A percentile compares a stretch with the other conserved stretches of the same genome.
Conservation (phyloP, 192 early-diverging fungal genomes). For the Backusella australiensis region DNA sequence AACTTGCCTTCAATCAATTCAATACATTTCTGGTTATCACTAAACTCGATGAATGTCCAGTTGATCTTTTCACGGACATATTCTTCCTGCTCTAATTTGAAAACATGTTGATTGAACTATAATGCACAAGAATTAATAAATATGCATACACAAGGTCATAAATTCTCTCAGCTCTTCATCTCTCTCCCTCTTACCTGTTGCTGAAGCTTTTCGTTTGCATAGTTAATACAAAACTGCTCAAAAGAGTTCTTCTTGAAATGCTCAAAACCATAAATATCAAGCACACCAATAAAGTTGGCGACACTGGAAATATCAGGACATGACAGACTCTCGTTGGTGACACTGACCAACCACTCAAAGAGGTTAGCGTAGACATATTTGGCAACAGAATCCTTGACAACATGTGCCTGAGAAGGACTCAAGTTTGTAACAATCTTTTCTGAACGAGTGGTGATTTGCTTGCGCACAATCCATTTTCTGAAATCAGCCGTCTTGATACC, state of each 20-base stretch:
- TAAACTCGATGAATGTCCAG: constrained; percentile 99
- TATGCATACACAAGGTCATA: neutral
- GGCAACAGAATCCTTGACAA: constrained; percentile 90
- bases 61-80: constrained; percentile 94
- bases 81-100: constrained; percentile 99
- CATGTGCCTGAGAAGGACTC: constrained; percentile 67
- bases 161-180: neutral
- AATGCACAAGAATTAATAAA: neutral
- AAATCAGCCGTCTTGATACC: constrained; percentile 79
- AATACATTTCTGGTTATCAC: constrained; percentile 98
- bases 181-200: constrained; percentile 52
- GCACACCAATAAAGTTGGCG: constrained; percentile 88
- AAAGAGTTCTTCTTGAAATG: constrained; percentile 99
- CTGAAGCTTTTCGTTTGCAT: constrained; percentile 98
- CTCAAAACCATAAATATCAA: constrained; percentile 99
- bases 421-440: constrained; percentile 81
- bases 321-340: constrained; percentile 84
- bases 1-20: constrained; percentile 96
- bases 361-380: constrained; percentile 96
- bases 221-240: constrained; percentile 99
- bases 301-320: constrained; percentile 40
- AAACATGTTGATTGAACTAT: constrained; percentile 96
- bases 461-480: constrained; percentile 92
- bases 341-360: constrained; percentile 95
- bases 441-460: constrained; percentile 62